Base-by-base conservation (phyloP, 2,329 filamentous ascomycete genomes). In the Penicillium sp. region DNA sequence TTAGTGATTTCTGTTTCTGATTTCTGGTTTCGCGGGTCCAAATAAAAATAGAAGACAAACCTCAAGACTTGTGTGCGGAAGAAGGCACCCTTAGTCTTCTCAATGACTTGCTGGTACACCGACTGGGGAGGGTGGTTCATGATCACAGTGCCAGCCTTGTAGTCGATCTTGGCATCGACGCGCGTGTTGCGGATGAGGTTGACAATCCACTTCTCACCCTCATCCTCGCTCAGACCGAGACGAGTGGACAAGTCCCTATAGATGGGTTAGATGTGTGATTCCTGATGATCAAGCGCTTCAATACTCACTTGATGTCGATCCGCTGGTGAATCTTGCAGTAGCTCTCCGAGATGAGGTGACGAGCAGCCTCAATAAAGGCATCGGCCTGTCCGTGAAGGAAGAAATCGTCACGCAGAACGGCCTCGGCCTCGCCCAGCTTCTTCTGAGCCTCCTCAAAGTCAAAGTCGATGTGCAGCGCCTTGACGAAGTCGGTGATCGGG, bases 321-420 rank as follows among this genome's bases (percentile, higher is more conserved):
- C 91, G 82, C 68, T 95, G 89, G 73, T 97, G 94, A 69, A 98
- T 98, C 82, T 97, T 97, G 87, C 93, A 98, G 80, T 98, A 98
- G 70, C 84, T 89, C 78, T 98, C 93, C 44, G 91, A 97, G 70
- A 98, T 97, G 51, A 98, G 78, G 77, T 98, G 93, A 65, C 93
- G 81, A 31, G 93, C 93, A 40, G 89, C 85, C 66, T 97, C 91
- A 55, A 98, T 88, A 67, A 98, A 98, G 34, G 83, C 78, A 62
- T 97, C 91, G 27, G 87, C 84, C 3, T 87, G 82, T 16, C 83
- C 85, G 46, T 86, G 82, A 47, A 98, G 80, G 85, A 98, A 98
- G 79, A 98, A 97, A 73, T 98, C 93, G 63, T 83, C 82, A 61
- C 87, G 86, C 62, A 96, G 80, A 55, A 98, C 89, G 70, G 93